These are phyloP conservation scores for Thalassiosira mediterranea DNA, from an alignment of 352 stramenopile species.

Conservation along the genomic window DNA sequence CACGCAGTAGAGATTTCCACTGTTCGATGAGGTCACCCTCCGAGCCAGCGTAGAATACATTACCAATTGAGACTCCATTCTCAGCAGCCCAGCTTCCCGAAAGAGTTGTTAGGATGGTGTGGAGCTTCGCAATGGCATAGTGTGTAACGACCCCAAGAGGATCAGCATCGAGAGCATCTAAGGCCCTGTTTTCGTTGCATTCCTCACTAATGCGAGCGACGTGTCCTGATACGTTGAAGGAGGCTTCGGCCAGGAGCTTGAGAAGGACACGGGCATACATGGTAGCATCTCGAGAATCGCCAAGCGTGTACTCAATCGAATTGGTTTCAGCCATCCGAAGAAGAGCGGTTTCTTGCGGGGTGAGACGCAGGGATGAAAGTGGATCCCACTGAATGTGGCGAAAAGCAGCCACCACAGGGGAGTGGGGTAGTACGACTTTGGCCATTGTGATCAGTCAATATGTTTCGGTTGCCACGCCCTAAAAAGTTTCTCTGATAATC, in stretches of 20 bases:
- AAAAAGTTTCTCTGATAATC: no score
- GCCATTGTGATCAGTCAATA: no score
- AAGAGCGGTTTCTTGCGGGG: conserved; percentile 75
- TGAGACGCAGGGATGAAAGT: conserved; percentile 72
- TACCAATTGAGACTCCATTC: conserved; percentile 63
- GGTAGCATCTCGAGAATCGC: conserved; percentile 76
- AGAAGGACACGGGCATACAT: conserved; percentile 81
- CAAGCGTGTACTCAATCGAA: conserved; percentile 80
- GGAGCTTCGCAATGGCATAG: conserved; percentile 79
- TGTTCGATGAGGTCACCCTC: conserved; percentile 77
- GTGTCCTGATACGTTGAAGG: conserved; percentile 39
- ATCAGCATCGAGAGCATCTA: conserved; percentile 53
- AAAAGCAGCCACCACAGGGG: conserved; percentile 71
- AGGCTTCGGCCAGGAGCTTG: conserved; percentile 75
- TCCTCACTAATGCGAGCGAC: conserved; percentile 38
- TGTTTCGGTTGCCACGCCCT: no score
- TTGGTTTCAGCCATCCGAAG: conserved; percentile 84
- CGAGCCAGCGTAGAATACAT: conserved; percentile 80
- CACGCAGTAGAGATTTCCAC: conserved; percentile 75
- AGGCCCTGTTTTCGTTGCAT: conserved; percentile 32
- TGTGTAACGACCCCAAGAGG: conserved; percentile 78
- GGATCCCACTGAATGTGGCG: conserved; percentile 80
- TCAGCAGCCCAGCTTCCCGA: conserved; percentile 48
- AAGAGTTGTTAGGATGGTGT: conserved; percentile 77
- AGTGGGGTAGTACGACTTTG: conserved; percentile 37